Evolutionary conservation across 352 stramenopile genomes (phyloP), one percentile per base, ranked within the genome.

Genomic region (Pythium brachiatum): DNA sequence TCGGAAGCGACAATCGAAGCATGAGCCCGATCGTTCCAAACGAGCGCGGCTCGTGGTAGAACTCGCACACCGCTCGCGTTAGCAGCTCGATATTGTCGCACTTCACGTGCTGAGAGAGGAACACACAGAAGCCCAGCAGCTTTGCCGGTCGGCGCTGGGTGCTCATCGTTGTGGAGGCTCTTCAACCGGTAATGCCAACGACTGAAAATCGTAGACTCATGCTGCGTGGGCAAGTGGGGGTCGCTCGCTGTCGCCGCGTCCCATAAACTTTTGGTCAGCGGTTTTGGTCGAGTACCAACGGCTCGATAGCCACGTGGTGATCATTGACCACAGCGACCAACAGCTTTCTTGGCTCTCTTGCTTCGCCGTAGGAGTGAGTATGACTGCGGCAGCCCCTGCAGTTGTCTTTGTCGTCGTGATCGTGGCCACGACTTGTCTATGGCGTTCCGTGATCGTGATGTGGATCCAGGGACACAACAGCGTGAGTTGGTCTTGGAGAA

Each of bases 391-490:
- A 20, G 26, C 1, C 6, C n/a, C 39, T 15, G 39, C 16, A 47
- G 21, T n/a, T 7, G 39, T 20, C 7, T 31, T 41, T 15, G 38
- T 38, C 11, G 57, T 53, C 11, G 57, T 64, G 25, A 64, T 32
- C 7, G 41, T 25, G 13, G 52, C 27, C 21, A 57, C 36, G 16
- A 64, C 57, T 31, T 64, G 47, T 36, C 57, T 48, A 25, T 64
- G 48, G 20, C 57, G 57, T 36, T 64, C 57, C 0, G 48, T 53
- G 57, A 64, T 58, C 9, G 48, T 52, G 27, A 64, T 31, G 57
- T 58, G 48, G n/a, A 64, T 34, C 57, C 57, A 64, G 25, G 57
- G 57, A 57, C 47, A 64, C 3, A 27, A 48, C 18, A 15, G 5
- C 36, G 56, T 36, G 26, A 64, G 57, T 44, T 53, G 34, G 27